Conservation (phyloP, 441 rosid genomes). For the Corymbia calophylla region DNA sequence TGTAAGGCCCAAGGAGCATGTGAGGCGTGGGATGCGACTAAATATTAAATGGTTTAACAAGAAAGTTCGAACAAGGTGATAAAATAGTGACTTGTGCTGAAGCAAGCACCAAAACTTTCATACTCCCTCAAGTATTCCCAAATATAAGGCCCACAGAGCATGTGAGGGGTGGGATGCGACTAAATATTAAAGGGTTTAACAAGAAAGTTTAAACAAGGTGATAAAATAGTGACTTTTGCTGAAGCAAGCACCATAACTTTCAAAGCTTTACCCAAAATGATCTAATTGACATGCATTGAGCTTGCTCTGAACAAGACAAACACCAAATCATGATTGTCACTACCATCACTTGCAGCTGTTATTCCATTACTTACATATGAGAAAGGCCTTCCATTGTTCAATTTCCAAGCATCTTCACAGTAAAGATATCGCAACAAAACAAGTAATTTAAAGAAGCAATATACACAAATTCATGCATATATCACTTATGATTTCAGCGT, state of each 20-base stretch:
- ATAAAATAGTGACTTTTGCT: neutral
- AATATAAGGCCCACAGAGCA: neutral
- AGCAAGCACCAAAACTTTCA: neutral
- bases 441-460: neutral
- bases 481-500: neutral
- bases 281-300: neutral
- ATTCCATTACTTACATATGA: neutral
- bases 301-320: neutral
- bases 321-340: neutral
- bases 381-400: neutral
- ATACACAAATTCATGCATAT: neutral
- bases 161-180: neutral
- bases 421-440: neutral
- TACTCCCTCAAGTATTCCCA: neutral
- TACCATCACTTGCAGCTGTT: neutral
- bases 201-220: neutral
- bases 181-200: neutral
- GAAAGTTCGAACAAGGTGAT: neutral
- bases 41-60: neutral
- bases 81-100: neutral
- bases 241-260: neutral
- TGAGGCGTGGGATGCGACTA: neutral
- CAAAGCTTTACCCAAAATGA: neutral
- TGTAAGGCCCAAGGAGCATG: neutral
- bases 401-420: neutral